phyloP scores from a whole-genome alignment of 192 early-diverging fungal species.

The Chytriomyces confervae region DNA sequence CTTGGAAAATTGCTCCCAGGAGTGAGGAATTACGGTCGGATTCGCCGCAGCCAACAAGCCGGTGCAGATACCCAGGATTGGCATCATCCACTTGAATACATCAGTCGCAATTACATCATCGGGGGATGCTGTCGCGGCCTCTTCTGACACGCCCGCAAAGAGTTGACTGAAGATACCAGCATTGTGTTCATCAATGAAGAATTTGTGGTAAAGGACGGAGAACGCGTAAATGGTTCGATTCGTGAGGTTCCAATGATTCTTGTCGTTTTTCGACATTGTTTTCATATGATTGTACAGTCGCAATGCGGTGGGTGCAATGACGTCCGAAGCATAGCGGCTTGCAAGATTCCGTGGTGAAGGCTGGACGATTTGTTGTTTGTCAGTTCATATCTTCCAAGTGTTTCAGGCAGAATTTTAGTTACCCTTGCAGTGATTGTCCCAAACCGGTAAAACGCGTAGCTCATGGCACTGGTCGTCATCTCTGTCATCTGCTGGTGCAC shows the following conservation, averaged over 20 bases:
- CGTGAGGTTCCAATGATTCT: neutral
- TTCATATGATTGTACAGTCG: slow-evolving; percentile 4
- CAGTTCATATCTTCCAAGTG: neutral
- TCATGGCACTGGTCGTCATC: neutral
- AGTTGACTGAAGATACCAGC: neutral
- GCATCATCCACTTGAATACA: neutral
- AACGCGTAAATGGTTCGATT: neutral
- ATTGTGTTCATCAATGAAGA: slow-evolving; percentile 16
- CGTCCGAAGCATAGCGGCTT: neutral
- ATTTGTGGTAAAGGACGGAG: neutral
- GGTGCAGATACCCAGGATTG: neutral
- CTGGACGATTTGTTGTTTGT: neutral
- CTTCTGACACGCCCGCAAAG: neutral
- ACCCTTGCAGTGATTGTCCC: neutral
- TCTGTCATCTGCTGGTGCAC: neutral
- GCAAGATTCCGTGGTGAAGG: neutral
- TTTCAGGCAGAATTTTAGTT: neutral
- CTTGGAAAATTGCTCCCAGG: no score
- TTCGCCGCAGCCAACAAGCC: neutral
- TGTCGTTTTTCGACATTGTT: neutral
- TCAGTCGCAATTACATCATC: neutral
- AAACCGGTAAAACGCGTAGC: neutral
- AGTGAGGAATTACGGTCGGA: no score
- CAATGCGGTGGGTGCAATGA: neutral
- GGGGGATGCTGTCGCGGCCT: neutral